phyloP scores from a whole-genome alignment of 2,329 filamentous ascomycete genomes.

The Aspergillus sp. region DNA sequence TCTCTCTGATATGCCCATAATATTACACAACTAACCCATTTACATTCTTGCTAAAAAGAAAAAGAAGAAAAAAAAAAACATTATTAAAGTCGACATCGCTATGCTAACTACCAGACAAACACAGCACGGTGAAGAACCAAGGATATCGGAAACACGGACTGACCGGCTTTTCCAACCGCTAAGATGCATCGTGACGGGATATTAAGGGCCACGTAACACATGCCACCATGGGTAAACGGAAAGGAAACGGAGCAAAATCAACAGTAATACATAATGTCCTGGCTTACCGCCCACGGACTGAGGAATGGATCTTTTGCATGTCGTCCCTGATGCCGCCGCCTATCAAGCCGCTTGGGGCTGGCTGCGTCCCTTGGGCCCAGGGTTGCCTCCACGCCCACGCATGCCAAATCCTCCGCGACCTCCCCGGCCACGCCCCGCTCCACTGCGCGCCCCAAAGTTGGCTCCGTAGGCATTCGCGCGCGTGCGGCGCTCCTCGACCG shows the following conservation, averaged over 20 bases:
- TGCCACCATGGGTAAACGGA: constrained; percentile 27
- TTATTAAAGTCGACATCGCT: constrained; percentile 7
- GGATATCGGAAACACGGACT: constrained; percentile 21
- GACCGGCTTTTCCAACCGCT: constrained; percentile 35
- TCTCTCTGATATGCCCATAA: no score
- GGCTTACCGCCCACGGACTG: no score
- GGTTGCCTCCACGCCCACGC: constrained; percentile 54
- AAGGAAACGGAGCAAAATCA: neutral
- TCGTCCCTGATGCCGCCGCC: neutral
- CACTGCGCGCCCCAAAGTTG: constrained; percentile 52
- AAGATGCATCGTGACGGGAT: constrained; percentile 30
- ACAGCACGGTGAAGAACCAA: constrained; percentile 11
- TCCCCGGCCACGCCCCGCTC: constrained; percentile 57
- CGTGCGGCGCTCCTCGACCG: constrained; percentile 79
- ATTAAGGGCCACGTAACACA: constrained; percentile 30
- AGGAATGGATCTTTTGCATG: no score
- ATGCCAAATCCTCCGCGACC: constrained; percentile 56
- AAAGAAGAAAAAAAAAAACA: constrained; percentile 12
- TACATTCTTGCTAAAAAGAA: constrained; percentile 9
- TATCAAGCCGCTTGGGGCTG: constrained; percentile 37
- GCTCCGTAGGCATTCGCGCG: constrained; percentile 62
- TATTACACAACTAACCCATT: no score
- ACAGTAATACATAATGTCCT: constrained; percentile 32
- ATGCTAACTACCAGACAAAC: neutral
- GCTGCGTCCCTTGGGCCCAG: constrained; percentile 37